These are phyloP conservation scores for Nitzschia sp. DNA, from an alignment of 108 stramenopile species.

Conservation along the genomic window DNA sequence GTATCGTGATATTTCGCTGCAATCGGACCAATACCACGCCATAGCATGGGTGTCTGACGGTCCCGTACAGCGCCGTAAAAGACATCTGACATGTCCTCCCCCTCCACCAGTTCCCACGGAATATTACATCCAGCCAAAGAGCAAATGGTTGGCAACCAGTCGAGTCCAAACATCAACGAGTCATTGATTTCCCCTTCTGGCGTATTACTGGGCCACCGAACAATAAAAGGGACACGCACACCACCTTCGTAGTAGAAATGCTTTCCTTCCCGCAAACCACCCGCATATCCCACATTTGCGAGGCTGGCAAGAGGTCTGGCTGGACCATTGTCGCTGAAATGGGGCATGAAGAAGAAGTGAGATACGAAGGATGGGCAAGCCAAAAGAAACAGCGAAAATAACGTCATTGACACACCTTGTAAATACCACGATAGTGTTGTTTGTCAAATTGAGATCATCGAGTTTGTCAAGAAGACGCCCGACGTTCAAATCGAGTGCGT, in stretches of 20 bases:
- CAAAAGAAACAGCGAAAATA: too few relatives aligned
- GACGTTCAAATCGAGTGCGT: slow-evolving; percentile 1
- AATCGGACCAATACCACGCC: slow-evolving; percentile 1
- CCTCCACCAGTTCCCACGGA: neutral
- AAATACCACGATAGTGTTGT: slow-evolving; percentile 7
- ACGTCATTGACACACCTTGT: neutral
- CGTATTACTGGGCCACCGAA: neutral
- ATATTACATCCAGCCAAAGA: neutral
- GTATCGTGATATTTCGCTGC: neutral
- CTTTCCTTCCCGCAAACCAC: slow-evolving; percentile 5
- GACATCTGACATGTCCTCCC: neutral
- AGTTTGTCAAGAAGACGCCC: slow-evolving; percentile 7
- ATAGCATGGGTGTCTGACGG: neutral
- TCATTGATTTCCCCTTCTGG: neutral
- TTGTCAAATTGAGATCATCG: neutral
- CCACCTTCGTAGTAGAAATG: slow-evolving; percentile 16
- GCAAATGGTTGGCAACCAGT: neutral
- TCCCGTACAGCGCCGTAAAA: neutral
- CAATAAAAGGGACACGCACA: slow-evolving; percentile 13
- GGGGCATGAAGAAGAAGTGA: too few relatives aligned
- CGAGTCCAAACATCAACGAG: neutral
- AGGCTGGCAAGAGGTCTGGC: neutral
- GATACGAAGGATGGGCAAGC: too few relatives aligned
- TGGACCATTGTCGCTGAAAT: slow-evolving; percentile 7
- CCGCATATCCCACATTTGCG: neutral